A percentile compares a stretch with the other conserved stretches of the same genome.
These are phyloP conservation scores for Babesia microti DNA, from an alignment of 169 alveolate species.

Conservation along the genomic window DNA sequence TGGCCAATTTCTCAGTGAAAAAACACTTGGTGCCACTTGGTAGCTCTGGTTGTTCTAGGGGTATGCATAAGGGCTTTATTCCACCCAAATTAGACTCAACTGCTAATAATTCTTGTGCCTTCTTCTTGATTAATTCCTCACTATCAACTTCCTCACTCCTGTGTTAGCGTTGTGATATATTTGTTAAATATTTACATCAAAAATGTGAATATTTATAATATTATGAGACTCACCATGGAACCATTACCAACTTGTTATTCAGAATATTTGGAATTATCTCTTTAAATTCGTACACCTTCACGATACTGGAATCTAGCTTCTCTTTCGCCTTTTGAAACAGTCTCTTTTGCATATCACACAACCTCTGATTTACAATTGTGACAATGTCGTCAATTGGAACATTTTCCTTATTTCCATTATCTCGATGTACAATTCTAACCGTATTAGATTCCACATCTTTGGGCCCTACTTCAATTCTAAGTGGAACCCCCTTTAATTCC, in stretches of 20 bases:
- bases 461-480: constrained; percentile 96
- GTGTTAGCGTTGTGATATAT: background rate
- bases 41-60: constrained; percentile 80
- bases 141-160: constrained; percentile 64
- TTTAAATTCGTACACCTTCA: constrained; percentile 38
- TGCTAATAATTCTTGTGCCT: constrained; percentile 44
- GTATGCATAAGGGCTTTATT: constrained; percentile 93
- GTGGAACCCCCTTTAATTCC: constrained; percentile 99
- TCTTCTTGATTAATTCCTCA: constrained; percentile 61
- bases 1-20: constrained; percentile 89
- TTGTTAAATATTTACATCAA: background rate
- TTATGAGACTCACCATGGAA: constrained; percentile 67
- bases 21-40: constrained; percentile 85
- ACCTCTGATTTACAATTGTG: constrained; percentile 35
- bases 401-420: constrained; percentile 69
- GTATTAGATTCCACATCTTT: constrained; percentile 83
- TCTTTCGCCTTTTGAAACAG: constrained; percentile 51
- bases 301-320: constrained; percentile 46
- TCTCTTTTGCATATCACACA: constrained; percentile 53
- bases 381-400: constrained; percentile 45
- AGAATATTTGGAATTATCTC: constrained; percentile 76
- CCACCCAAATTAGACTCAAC: constrained; percentile 66
- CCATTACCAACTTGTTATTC: constrained; percentile 62
- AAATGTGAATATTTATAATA: background rate
- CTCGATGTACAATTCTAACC: constrained; percentile 79